A percentile compares a stretch with the other conserved stretches of the same genome.
These are phyloP conservation scores for Posidonia australis DNA, from an alignment of 106 monocot genomes.

Conservation along the genomic window DNA sequence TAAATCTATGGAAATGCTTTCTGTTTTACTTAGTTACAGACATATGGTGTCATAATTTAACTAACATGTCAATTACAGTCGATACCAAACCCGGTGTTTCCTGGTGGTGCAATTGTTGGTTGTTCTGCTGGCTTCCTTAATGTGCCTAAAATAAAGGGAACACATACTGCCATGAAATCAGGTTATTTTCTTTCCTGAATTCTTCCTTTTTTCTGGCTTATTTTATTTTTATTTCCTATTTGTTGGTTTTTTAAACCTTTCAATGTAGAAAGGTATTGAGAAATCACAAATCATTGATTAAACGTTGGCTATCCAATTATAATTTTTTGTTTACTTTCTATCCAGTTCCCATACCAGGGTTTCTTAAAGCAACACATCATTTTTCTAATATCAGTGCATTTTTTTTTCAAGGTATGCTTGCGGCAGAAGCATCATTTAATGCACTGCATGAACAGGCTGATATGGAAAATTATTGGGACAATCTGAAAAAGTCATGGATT, in stretches of 20 bases:
- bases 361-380: not conserved
- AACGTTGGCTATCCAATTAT: too few species aligned
- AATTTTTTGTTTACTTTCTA: too few species aligned
- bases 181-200: conserved; percentile 24
- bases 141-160: conserved; percentile 99
- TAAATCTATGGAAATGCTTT: not conserved
- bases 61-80: conserved; percentile 43
- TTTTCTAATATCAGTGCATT: not conserved
- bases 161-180: conserved; percentile 99
- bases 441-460: conserved; percentile 47
- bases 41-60: not conserved
- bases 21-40: not conserved
- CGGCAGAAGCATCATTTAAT: conserved; percentile 80
- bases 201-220: not conserved
- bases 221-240: not conserved
- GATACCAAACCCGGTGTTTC: conserved; percentile 87
- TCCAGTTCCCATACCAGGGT: too few species aligned
- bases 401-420: conserved; percentile 73
- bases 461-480: conserved; percentile 80
- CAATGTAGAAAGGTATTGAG: too few species aligned
- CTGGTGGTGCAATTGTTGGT: conserved; percentile 95
- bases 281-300: too few species aligned
- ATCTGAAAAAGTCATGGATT: conserved; percentile 83
- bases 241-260: too few species aligned
- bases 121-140: conserved; percentile 96